phyloP scores from a whole-genome alignment of 495 filamentous ascomycete genomes.

The Neurospora cerealis region DNA sequence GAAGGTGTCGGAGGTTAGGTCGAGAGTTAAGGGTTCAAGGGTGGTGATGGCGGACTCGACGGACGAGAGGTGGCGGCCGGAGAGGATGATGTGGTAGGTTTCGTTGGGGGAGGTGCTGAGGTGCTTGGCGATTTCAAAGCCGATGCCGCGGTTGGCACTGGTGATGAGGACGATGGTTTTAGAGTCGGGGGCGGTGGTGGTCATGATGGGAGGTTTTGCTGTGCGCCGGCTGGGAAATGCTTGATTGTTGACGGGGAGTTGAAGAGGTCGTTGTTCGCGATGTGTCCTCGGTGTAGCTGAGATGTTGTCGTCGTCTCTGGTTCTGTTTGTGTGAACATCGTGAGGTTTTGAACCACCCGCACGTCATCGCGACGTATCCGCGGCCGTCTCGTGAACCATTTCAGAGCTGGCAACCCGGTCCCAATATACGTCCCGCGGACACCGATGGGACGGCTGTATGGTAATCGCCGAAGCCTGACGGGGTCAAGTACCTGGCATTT shows the following conservation, averaged over 20 bases:
- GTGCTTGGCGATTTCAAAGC: constrained; percentile 32
- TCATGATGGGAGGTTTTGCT: constrained; percentile 2
- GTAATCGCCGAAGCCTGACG: background rate
- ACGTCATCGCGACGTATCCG: background rate
- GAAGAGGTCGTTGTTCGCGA: background rate
- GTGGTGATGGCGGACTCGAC: constrained; percentile 15
- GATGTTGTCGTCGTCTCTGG: background rate
- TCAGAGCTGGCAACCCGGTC: background rate
- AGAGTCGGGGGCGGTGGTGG: background rate
- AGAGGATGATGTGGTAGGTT: constrained; percentile 31
- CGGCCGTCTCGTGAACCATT: background rate
- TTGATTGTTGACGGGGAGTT: background rate
- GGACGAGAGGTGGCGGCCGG: constrained; percentile 12
- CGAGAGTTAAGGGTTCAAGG: constrained; percentile 20
- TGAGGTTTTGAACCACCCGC: background rate
- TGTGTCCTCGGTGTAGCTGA: background rate
- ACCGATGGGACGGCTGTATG: background rate
- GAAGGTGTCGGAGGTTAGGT: constrained; percentile 37
- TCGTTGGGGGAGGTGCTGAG: constrained; percentile 20
- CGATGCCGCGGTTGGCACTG: constrained; percentile 40
- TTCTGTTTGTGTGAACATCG: background rate
- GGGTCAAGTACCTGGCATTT: background rate
- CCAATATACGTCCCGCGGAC: background rate
- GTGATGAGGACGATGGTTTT: constrained; percentile 33
- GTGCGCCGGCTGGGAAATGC: background rate